A percentile compares a stretch with the other conserved stretches of the same genome.
Conservation (phyloP, 2,329 filamentous ascomycete species). For the Hypoxylon sp. region DNA sequence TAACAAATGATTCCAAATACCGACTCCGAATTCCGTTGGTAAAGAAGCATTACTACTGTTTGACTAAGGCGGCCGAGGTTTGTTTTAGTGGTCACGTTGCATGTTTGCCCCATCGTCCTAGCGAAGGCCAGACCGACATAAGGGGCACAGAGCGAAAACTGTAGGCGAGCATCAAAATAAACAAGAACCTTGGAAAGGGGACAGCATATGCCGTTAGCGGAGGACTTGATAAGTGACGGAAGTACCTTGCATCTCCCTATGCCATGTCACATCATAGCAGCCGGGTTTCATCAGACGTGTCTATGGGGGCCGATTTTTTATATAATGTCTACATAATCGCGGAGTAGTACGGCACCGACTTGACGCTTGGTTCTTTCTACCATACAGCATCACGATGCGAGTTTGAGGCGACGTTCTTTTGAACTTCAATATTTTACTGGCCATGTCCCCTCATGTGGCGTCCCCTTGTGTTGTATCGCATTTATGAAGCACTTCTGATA, state of each 20-base stretch:
- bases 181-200: neutral
- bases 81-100: slow-evolving; percentile 22
- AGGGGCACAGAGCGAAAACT: neutral
- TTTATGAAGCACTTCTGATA: neutral
- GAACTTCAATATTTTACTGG: slow-evolving; percentile 13
- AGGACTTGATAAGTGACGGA: slow-evolving; percentile 15
- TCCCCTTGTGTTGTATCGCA: slow-evolving; percentile 19
- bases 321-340: slow-evolving; percentile 22
- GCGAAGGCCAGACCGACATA: slow-evolving; percentile 1
- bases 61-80: neutral
- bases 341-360: slow-evolving; percentile 5
- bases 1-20: neutral
- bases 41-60: slow-evolving; percentile 4
- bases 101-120: slow-evolving; percentile 18
- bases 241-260: slow-evolving; percentile 33
- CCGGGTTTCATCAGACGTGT: slow-evolving; percentile 9
- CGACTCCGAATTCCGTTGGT: neutral
- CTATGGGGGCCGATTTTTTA: neutral
- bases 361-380: slow-evolving; percentile 26
- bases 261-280: slow-evolving; percentile 11
- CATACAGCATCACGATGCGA: slow-evolving; percentile 13
- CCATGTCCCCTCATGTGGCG: slow-evolving; percentile 4
- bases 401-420: slow-evolving; percentile 34
- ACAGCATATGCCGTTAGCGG: slow-evolving; percentile 3
- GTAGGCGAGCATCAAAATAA: slow-evolving; percentile 1